Evolutionary conservation across 2,329 filamentous ascomycete genomes (phyloP).

Genomic region (Fusarium sarcochroum): DNA sequence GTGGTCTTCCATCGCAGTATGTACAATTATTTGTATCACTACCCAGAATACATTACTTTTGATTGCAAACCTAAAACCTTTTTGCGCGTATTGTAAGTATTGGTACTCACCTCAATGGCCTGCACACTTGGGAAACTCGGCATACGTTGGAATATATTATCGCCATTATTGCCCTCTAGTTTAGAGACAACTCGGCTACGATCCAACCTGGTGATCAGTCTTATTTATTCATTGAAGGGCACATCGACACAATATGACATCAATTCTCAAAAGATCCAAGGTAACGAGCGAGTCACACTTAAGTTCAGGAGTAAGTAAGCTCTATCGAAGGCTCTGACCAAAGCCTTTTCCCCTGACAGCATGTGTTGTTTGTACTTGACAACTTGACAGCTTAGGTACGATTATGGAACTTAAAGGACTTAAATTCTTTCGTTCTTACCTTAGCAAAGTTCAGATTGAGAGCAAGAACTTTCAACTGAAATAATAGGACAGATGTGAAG

Average conservation of each 20-base stretch:
- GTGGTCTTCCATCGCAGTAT: conserved; percentile 32
- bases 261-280: neutral
- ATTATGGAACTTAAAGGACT: neutral
- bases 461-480: conserved; percentile 4
- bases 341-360: neutral
- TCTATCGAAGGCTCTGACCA: neutral
- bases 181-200: neutral
- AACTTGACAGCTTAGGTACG: neutral
- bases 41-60: conserved; percentile 27
- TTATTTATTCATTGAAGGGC: neutral
- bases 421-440: conserved; percentile 1
- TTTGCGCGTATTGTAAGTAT: neutral
- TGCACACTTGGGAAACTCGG: neutral
- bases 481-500: neutral
- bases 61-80: conserved; percentile 1
- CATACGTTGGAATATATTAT: neutral
- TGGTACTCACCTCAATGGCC: neutral
- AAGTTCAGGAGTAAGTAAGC: too few species aligned
- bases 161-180: neutral
- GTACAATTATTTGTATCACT: conserved; percentile 48
- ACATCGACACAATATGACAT: too few species aligned
- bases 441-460: too few species aligned
- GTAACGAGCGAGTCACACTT: neutral
- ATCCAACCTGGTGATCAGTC: neutral
- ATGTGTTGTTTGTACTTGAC: conserved; percentile 7